phyloP scores from a whole-genome alignment of 2,329 filamentous ascomycete genomes.

The Fusarium euwallaceae region DNA sequence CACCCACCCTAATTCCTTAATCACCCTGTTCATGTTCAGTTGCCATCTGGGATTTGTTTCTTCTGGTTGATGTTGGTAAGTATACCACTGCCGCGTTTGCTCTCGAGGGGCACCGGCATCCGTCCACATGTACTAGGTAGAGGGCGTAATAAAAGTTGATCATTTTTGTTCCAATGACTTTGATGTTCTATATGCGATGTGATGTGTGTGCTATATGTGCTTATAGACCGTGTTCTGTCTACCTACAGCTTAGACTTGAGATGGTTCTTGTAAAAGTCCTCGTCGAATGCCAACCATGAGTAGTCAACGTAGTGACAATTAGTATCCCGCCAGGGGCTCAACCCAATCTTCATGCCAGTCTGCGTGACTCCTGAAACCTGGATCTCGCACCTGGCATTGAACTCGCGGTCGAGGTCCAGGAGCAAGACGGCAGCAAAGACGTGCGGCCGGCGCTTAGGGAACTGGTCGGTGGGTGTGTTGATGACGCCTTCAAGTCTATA shows the following conservation, averaged over 20 bases:
- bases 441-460: too few species aligned
- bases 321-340: not conserved
- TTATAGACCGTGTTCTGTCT: not conserved
- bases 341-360: too few species aligned
- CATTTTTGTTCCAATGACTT: conserved; percentile 31
- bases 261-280: not conserved
- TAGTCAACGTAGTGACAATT: not conserved
- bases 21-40: conserved; percentile 33
- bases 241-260: not conserved
- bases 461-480: too few species aligned
- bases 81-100: conserved; percentile 44
- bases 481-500: too few species aligned
- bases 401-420: too few species aligned
- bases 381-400: too few species aligned
- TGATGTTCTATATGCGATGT: not conserved
- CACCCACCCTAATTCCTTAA: conserved; percentile 18
- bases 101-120: conserved; percentile 39
- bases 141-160: conserved; percentile 49
- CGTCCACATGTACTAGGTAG: conserved; percentile 36
- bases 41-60: conserved; percentile 30
- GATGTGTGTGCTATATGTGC: not conserved
- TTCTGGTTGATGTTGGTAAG: conserved; percentile 45
- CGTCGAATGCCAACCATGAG: not conserved
- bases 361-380: too few species aligned
- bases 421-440: too few species aligned